phyloP scores from a whole-genome alignment of 2,329 filamentous ascomycete species.

The Coniochaeta sp. region DNA sequence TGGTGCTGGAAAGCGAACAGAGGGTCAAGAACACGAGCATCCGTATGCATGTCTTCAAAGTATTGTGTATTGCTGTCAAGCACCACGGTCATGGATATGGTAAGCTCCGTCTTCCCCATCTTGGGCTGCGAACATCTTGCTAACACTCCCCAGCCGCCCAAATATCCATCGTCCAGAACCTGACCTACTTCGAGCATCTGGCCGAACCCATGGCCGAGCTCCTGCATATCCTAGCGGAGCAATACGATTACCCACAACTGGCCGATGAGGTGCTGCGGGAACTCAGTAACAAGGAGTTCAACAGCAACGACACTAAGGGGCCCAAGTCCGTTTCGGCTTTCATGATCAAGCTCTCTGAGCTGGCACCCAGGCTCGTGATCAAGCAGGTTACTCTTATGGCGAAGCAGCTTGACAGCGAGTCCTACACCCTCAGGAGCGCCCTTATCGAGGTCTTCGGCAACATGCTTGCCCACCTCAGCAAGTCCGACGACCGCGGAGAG shows the following conservation, averaged over 20 bases:
- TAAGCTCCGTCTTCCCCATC: slow-evolving; percentile 36
- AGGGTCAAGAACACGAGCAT: slow-evolving; percentile 83
- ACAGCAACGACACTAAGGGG: slow-evolving; percentile 88
- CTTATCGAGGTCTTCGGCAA: slow-evolving; percentile 97
- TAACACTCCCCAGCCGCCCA: slow-evolving; percentile 62
- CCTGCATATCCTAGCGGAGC: slow-evolving; percentile 87
- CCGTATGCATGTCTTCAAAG: slow-evolving; percentile 95
- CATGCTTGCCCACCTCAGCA: slow-evolving; percentile 83
- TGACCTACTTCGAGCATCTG: slow-evolving; percentile 98
- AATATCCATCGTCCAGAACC: slow-evolving; percentile 94
- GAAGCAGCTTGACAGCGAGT: slow-evolving; percentile 94
- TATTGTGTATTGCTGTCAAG: slow-evolving; percentile 92
- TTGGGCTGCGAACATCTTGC: slow-evolving; percentile 3
- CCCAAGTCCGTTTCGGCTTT: slow-evolving; percentile 96
- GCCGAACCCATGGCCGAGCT: slow-evolving; percentile 99
- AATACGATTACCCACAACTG: slow-evolving; percentile 95
- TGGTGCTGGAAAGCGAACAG: slow-evolving; percentile 89
- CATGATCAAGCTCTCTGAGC: slow-evolving; percentile 85
- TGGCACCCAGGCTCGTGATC: slow-evolving; percentile 85
- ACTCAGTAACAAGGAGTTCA: slow-evolving; percentile 96
- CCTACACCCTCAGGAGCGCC: slow-evolving; percentile 87
- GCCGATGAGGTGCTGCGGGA: slow-evolving; percentile 91
- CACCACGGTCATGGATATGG: slow-evolving; percentile 96
- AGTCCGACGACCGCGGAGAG: slow-evolving; percentile 83
- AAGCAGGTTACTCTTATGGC: slow-evolving; percentile 96